A percentile compares a stretch with the other conserved stretches of the same genome.
These are phyloP conservation scores for Sequoia sempervirens DNA, from an alignment of 75 land plant genomes.

Conservation along the genomic window DNA sequence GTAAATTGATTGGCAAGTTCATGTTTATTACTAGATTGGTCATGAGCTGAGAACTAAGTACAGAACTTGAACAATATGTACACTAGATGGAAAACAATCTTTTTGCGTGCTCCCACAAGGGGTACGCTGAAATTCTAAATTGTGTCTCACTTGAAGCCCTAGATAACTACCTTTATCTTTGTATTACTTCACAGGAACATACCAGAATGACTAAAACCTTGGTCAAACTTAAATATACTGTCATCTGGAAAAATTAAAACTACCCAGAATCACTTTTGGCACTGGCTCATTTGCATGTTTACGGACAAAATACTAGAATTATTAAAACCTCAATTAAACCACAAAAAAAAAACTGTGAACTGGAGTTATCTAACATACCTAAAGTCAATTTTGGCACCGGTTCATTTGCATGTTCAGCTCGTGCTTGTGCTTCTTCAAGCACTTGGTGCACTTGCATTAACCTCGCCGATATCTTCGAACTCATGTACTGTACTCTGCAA, in stretches of 20 bases:
- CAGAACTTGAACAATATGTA: no score
- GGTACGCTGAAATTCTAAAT: not conserved
- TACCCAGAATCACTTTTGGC: not conserved
- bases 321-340: not conserved
- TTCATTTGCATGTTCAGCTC: slow-evolving; percentile 8
- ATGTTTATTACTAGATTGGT: no score
- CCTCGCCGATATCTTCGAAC: slow-evolving; percentile 1
- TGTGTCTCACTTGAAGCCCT: not conserved
- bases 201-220: no score
- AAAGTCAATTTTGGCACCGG: slow-evolving; percentile 3
- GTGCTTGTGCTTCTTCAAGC: not conserved
- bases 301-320: not conserved
- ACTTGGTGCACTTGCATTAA: slow-evolving; percentile 7
- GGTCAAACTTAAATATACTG: not conserved
- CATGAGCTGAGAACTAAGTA: no score
- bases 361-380: not conserved
- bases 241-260: not conserved
- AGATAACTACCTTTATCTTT: no score
- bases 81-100: not conserved
- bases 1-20: no score
- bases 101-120: not conserved
- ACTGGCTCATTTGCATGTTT: not conserved
- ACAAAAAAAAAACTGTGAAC: not conserved
- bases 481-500: not conserved
- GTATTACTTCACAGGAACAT: no score